Percentiles rank a stretch among this genome's conserved stretches.
These are phyloP conservation scores for Coemansia sp. DNA, from an alignment of 192 early-diverging fungal species.

Conservation along the genomic window DNA sequence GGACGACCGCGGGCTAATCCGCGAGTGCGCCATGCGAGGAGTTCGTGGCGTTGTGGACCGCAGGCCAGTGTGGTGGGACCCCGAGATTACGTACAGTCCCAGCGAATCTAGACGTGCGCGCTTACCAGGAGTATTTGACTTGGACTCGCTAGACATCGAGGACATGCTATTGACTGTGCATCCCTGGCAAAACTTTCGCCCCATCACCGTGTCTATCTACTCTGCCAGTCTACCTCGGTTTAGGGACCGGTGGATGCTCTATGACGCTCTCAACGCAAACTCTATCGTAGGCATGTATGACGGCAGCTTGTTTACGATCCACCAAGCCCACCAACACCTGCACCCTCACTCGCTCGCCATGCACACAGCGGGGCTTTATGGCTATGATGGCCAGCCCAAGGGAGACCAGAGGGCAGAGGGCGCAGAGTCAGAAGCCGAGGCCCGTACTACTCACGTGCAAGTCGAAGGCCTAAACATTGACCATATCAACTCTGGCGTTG, in stretches of 20 bases:
- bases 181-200: constrained; percentile 75
- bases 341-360: neutral
- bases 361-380: neutral
- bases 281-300: constrained; percentile 91
- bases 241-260: constrained; percentile 90
- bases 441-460: constrained; percentile 66
- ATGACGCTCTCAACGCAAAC: constrained; percentile 86
- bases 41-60: constrained; percentile 88
- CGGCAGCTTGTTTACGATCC: constrained; percentile 91
- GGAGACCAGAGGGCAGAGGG: neutral
- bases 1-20: constrained; percentile 81
- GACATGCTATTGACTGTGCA: constrained; percentile 87
- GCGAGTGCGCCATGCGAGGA: constrained; percentile 80
- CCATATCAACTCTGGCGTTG: constrained; percentile 81
- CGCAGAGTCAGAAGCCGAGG: neutral
- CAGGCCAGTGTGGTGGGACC: constrained; percentile 77
- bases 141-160: constrained; percentile 79
- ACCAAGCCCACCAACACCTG: constrained; percentile 76
- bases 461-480: constrained; percentile 90
- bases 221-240: constrained; percentile 79
- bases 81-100: constrained; percentile 62
- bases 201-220: constrained; percentile 86
- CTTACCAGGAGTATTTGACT: constrained; percentile 80
- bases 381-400: neutral
- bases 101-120: constrained; percentile 62